Evolutionary conservation across 495 filamentous ascomycete genomes (phyloP), one percentile per base, ranked within the genome.

Genomic region (Bryoglossum gracile): DNA sequence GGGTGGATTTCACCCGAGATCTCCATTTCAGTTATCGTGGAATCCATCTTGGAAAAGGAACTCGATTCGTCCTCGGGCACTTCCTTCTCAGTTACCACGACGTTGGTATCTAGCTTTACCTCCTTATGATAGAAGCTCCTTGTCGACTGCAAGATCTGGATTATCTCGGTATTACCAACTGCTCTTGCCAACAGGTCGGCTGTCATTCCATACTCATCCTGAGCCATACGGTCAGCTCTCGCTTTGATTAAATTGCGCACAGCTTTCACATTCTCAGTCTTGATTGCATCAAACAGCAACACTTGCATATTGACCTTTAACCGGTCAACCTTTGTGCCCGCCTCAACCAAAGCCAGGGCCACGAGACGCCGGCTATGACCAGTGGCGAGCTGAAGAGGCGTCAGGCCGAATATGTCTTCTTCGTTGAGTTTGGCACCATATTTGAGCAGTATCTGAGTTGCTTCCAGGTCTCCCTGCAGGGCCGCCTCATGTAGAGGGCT

Each of bases 401-500:
- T 54, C 6, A 32, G 23, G 1, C 46, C 40, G 21, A 49, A 54
- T 4, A 45, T 38, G 21, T 49, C 46, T 9, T 26, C 19, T 9
- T 39, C 39, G 22, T 48, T 32, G 24, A 49, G 39, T 19, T 38
- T 18, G 2, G 46, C 34, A 4, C 45, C 39, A 22, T 54, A 39
- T 36, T 44, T 26, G 2, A 54, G 39, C 2, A 54, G 46, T 4
- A 54, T 16, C 21, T 54, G 22, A 5, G 34, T 24, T 10, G 35
- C 41, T 33, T 48, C 22, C 8, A 24, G 18, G 32, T 45, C 32
- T 6, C 40, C 33, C 1, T 30, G 18, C 16, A 49, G 17, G 2
- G 40, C 45, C 0, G 51, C 45, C 13, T 49, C 24, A 33, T 54
- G 36, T 5, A 60, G 26, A 13, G 60, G 54, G 11, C 48, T 55